Percentiles rank a stretch among this genome's conserved stretches.
Evolutionary conservation across 148 eudicot genomes (phyloP).

Genomic region (Nepenthes mirabilis): DNA sequence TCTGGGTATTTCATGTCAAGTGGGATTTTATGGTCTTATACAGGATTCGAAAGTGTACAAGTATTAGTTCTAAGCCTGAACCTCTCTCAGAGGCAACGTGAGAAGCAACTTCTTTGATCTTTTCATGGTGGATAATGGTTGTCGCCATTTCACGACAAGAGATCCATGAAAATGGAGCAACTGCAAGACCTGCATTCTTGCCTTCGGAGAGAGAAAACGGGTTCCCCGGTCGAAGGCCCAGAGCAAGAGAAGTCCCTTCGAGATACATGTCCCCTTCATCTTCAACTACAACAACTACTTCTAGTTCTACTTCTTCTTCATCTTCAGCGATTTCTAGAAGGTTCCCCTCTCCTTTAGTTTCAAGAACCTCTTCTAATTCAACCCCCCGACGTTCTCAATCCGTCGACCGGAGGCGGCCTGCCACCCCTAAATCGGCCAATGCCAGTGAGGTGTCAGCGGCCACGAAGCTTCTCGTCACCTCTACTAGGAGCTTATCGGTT

Average conservation of each 20-base stretch:
- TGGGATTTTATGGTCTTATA: conserved; percentile 19
- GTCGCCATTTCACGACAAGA: conserved; percentile 44
- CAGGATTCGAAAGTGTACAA: conserved; percentile 16
- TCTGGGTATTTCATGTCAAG: conserved; percentile 11
- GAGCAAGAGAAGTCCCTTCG: conserved; percentile 57
- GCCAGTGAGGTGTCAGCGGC: conserved; percentile 55
- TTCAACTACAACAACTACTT: conserved; percentile 25
- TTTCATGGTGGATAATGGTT: conserved; percentile 47
- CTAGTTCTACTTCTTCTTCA: conserved; percentile 23
- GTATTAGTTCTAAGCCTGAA: conserved; percentile 3
- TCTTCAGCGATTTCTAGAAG: conserved; percentile 50
- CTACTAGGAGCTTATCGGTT: conserved; percentile 79
- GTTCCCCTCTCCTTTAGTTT: conserved; percentile 63
- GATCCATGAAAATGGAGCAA: conserved; percentile 10
- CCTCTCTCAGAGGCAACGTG: conserved; percentile 31
- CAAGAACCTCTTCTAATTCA: conserved; percentile 23
- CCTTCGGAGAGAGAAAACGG: conserved; percentile 43
- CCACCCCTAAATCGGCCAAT: conserved; percentile 32
- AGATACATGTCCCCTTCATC: conserved; percentile 76
- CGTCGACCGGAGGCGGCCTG: conserved; percentile 63
- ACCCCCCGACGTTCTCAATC: conserved; percentile 65
- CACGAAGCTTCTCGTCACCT: conserved; percentile 65
- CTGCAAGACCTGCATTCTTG: conserved; percentile 51
- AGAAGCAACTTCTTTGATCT: conserved; percentile 13
- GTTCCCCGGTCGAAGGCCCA: conserved; percentile 17